A percentile compares a stretch with the other conserved stretches of the same genome.
These are phyloP conservation scores for Novymonas esmeraldas DNA, from an alignment of 208 protist genomes.

Conservation along the genomic window DNA sequence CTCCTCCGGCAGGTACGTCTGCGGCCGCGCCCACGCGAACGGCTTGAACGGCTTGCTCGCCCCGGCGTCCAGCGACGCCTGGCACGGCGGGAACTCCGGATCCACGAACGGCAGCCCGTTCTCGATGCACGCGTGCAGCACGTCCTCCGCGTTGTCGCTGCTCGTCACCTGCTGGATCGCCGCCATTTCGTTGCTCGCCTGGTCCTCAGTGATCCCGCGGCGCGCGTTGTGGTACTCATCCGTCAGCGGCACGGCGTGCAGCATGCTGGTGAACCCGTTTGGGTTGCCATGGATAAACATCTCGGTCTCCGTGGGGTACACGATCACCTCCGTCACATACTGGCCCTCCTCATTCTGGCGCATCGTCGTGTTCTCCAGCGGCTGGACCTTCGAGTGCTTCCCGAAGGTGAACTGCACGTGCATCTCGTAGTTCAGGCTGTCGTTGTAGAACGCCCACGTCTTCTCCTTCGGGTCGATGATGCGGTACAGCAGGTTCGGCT, in stretches of 20 bases:
- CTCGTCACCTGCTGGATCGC: constrained; percentile 45
- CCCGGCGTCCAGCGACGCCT: constrained; percentile 52
- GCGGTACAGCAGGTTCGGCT: constrained; percentile 78
- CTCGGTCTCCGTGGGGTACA: constrained; percentile 81
- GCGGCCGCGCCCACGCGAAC: constrained; percentile 68
- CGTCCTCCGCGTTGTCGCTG: constrained; percentile 53
- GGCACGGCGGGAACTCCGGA: constrained; percentile 70
- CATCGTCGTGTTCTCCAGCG: constrained; percentile 58
- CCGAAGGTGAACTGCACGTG: constrained; percentile 76
- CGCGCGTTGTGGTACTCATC: constrained; percentile 55
- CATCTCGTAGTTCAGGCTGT: constrained; percentile 73
- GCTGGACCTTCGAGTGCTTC: constrained; percentile 54
- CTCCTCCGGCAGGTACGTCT: constrained; percentile 50
- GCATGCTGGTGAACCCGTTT: constrained; percentile 72
- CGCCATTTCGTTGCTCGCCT: constrained; percentile 41
- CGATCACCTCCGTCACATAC: constrained; percentile 47
- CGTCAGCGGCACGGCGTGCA: constrained; percentile 55
- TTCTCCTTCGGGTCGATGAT: constrained; percentile 66
- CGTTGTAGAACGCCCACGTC: constrained; percentile 86
- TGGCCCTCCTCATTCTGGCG: constrained; percentile 37
- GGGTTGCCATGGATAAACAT: constrained; percentile 69
- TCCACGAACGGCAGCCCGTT: constrained; percentile 72
- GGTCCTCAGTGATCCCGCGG: constrained; percentile 36
- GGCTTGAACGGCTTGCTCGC: constrained; percentile 62
- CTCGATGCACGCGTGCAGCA: constrained; percentile 57